Conservation (phyloP, 805 yeast genomes). For the Maudiozyma bulderi region DNA sequence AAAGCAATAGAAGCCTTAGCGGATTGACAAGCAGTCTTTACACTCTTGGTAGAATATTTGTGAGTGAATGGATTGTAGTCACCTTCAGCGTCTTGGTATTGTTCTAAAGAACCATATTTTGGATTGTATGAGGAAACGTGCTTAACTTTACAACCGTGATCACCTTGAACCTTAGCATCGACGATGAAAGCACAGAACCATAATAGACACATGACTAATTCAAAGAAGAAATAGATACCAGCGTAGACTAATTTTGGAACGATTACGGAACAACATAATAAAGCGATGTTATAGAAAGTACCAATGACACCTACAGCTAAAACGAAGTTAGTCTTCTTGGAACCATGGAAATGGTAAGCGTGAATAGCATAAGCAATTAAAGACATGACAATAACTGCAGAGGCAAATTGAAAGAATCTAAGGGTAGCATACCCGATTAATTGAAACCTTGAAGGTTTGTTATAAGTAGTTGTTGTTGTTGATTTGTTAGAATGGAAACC, state of each 20-base stretch:
- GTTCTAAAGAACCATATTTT: conserved; percentile 8
- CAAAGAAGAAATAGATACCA: conserved; percentile 22
- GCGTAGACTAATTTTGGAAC: conserved; percentile 15
- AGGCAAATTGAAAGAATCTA: conserved; percentile 19
- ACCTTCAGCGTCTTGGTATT: conserved; percentile 7
- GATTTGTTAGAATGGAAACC: not conserved
- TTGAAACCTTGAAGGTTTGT: not conserved
- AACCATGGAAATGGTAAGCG: conserved; percentile 18
- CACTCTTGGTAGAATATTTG: conserved; percentile 7
- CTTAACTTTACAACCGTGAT: conserved; percentile 19
- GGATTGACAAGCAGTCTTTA: conserved; percentile 20
- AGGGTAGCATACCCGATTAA: not conserved
- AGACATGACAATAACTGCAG: conserved; percentile 25
- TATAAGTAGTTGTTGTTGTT: not conserved
- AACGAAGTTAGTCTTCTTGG: conserved; percentile 26
- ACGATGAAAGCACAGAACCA: conserved; percentile 32
- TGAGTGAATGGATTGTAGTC: conserved; percentile 13
- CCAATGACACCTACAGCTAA: conserved; percentile 27
- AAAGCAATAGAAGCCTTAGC: conserved; percentile 29
- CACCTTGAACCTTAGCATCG: conserved; percentile 25
- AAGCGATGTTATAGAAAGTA: conserved; percentile 19
- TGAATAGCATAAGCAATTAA: conserved; percentile 20
- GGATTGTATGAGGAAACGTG: conserved; percentile 10
- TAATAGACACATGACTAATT: conserved; percentile 20
- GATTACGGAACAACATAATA: conserved; percentile 14